These are phyloP conservation scores for Mycena polygramma DNA, from an alignment of 768 basidiomycete species.

Conservation along the genomic window DNA sequence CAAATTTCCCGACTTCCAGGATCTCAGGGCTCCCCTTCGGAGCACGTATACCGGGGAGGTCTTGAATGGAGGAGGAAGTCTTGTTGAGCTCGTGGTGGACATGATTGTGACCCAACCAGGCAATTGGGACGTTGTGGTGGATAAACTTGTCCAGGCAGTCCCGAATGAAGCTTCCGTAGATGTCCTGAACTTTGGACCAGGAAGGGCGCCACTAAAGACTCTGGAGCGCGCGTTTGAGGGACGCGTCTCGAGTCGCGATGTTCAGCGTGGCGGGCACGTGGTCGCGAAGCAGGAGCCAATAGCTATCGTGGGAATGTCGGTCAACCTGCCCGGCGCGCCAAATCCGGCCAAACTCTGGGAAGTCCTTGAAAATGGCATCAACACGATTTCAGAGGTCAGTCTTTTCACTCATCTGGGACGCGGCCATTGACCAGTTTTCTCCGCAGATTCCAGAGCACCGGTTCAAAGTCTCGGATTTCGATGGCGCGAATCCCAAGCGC, in stretches of 20 bases:
- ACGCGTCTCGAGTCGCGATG: conserved; percentile 33
- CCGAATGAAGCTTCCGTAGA: conserved; percentile 1
- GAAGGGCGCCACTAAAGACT: conserved; percentile 42
- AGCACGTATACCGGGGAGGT: conserved; percentile 59
- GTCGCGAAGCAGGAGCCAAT: conserved; percentile 62
- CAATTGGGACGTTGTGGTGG: conserved; percentile 63
- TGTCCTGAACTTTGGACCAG: conserved; percentile 54
- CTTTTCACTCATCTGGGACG: not conserved
- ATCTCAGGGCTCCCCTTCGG: conserved; percentile 63
- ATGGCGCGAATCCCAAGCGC: conserved; percentile 49
- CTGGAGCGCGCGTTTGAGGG: conserved; percentile 25
- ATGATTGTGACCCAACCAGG: conserved; percentile 66
- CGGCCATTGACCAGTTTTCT: not conserved
- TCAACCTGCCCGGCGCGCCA: conserved; percentile 68
- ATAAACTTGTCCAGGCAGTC: conserved; percentile 36
- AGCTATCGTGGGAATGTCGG: conserved; percentile 81
- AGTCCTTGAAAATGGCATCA: conserved; percentile 66
- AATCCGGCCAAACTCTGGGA: conserved; percentile 67
- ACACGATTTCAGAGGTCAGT: conserved; percentile 69
- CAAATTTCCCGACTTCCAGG: conserved; percentile 60
- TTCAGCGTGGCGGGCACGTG: conserved; percentile 11
- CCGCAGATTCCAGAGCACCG: conserved; percentile 76
- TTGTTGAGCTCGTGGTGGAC: conserved; percentile 60
- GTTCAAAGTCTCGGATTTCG: conserved; percentile 62
- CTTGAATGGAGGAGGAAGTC: conserved; percentile 45